Evolutionary conservation across 495 filamentous ascomycete genomes (phyloP), one percentile per base, ranked within the genome.

Genomic region (Aspergillus wentii): DNA sequence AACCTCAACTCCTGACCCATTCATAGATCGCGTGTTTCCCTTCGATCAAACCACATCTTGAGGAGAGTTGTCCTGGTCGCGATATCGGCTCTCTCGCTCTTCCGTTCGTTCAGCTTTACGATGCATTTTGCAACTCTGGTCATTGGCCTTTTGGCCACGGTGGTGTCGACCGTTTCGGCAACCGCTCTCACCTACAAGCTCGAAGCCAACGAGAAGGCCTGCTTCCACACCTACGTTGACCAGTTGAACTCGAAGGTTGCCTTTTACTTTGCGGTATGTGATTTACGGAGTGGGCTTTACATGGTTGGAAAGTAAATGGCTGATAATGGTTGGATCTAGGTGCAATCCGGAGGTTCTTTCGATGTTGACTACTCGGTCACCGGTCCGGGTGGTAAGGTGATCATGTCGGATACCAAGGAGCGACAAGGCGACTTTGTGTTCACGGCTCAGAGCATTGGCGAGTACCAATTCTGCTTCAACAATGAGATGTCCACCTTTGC

Each of bases 371-470:
- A 92, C 70, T 68, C 76, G 48, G 91, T 97, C 33, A 75, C 76
- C 7, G 92, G 87, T 16, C 94, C 94, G 10, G 78, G 78, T 46
- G 80, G 83, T 32, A 91, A 85, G 61, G 64, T 85, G 36, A 84
- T 99, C 35, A 62, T 96, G 51, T 86, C 94, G 42, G 92, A 88
- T 33, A 69, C 78, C 45, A 95, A 94, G 63, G 92, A 99, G 61
- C 74, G 92, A 39, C 92, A 97, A 66, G 92, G 92, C 31, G 94
- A 99, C 63, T 96, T 94, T 49, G 94, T 97, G 22, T 99, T 99
- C 60, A 96, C 94, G 2, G 94, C 92, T 4, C 85, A 85, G 49
- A 85, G 94, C 31, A 45, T 79, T n/a, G 94, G 94, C 32, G 92
- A 97, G 52, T 97, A 97, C 66, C 78, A 78, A 38, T 96, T 97